Evolutionary conservation across 2,329 filamentous ascomycete genomes (phyloP).

Genomic region (Cryphonectria japonica): DNA sequence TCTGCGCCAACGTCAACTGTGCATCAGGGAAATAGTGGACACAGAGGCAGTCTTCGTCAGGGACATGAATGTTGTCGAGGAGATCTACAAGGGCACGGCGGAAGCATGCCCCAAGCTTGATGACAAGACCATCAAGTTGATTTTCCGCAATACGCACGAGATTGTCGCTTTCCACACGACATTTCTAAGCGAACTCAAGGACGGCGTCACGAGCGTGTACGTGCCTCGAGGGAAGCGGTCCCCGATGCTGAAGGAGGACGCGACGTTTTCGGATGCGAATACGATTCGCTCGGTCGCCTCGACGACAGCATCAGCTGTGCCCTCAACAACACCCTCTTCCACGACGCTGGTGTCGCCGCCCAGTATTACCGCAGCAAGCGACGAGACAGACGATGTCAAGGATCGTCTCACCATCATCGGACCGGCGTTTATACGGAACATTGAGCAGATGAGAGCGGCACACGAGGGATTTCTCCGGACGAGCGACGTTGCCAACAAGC

Average conservation of each 20-base stretch:
- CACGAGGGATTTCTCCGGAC: slow-evolving; percentile 67
- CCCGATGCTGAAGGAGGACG: slow-evolving; percentile 41
- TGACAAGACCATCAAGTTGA: slow-evolving; percentile 79
- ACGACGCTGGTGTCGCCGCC: slow-evolving; percentile 27
- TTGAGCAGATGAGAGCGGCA: slow-evolving; percentile 62
- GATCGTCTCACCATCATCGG: slow-evolving; percentile 59
- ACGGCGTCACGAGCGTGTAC: slow-evolving; percentile 79
- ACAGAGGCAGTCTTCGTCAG: slow-evolving; percentile 90
- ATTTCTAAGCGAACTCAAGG: slow-evolving; percentile 80
- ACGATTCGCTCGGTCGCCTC: slow-evolving; percentile 44
- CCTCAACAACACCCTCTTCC: slow-evolving; percentile 27
- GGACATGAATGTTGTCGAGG: slow-evolving; percentile 96
- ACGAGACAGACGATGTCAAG: slow-evolving; percentile 53
- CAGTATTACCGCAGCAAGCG: slow-evolving; percentile 38
- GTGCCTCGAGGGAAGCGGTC: slow-evolving; percentile 59
- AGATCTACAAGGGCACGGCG: slow-evolving; percentile 95
- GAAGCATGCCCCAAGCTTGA: slow-evolving; percentile 80
- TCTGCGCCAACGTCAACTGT: slow-evolving; percentile 78
- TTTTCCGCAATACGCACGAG: slow-evolving; percentile 93
- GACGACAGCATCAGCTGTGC: slow-evolving; percentile 37
- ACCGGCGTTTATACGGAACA: slow-evolving; percentile 57
- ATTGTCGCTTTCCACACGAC: slow-evolving; percentile 83
- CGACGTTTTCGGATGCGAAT: slow-evolving; percentile 37
- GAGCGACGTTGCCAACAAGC: slow-evolving; percentile 65
- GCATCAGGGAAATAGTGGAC: slow-evolving; percentile 90